Base-by-base conservation (phyloP, 2,329 filamentous ascomycete genomes). In the Fusarium brevicatenulatum region DNA sequence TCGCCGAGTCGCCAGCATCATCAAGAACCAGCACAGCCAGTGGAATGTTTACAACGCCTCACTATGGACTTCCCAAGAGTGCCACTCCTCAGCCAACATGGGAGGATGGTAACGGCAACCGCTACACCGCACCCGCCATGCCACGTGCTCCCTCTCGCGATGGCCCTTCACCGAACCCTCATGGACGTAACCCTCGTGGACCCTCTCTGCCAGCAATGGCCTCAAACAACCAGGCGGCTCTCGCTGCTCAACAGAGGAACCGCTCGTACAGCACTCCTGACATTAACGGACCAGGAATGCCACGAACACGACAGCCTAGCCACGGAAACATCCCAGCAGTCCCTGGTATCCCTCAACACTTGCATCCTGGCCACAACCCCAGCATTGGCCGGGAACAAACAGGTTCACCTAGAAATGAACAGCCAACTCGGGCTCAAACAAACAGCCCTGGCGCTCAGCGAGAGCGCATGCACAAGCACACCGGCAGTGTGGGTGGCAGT, bases 181-280 rank as follows among this genome's bases (percentile, higher is more conserved):
- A 90, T 66, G 89, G 89, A 42, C 88, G 93, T 73, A 90, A 89
- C 76, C 88, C 90, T 49, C 91, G 94, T 75, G 89, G 93, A n/a
- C 94, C 94, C 28, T 97, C 93, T 16, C 86, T 97, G 75, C 93
- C 93, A 47, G 92, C 90, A 23, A 91, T 94, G 87, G 86, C 91
- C 21, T 85, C 86, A 2, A 83, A 86, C 72, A 82, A 88, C 77
- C 83, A 90, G 75, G 85, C 87, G 73, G 85, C 87, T 12, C 25
- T 46, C 76, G 85, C 87, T 71, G 82, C 87, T 71, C 91, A 94
- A 80, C 91, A 92, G 78, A 89, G 95, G 74, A 92, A 93, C 83
- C 90, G 96, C 72, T 97, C 95, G 42, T 97, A 97, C 78, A 98
- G 95, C 83, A 98, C 95, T 71, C 95, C 96, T 12, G 95, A 98